Base-by-base conservation (phyloP, 495 filamentous ascomycete species). In the Alectoria sarmentosa region DNA sequence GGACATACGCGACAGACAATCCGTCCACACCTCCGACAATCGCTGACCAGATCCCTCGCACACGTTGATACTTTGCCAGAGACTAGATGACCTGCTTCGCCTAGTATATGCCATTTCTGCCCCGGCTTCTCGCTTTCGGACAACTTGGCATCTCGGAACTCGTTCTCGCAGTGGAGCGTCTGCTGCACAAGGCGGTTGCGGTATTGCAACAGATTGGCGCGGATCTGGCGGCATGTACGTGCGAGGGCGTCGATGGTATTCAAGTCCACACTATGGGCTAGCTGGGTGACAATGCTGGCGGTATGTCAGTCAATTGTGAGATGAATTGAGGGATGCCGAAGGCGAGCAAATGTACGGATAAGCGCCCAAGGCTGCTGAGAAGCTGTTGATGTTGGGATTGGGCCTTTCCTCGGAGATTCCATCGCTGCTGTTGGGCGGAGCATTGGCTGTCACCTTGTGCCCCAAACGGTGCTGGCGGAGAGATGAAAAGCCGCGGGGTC, bases 241-340 rank as follows among this genome's bases (percentile, higher is more conserved):
- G 91, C 89, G 23, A 96, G 82, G 60, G 83, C 84, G 73, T 96
- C 86, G 65, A 96, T 84, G 21, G 89, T 87, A 74, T 92, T 96
- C 21, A 95, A 83, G 73, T 96, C 92, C 67, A 96, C 80, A 67
- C 81, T 79, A 36, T 83, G 82, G 36, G 88, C 86, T 62, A 96
- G 83, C 65, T 86, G 83, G 66, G 83, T 86, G 73, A 89, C 83
- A 67, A 96, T 86, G 65, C 92, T 95, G 77, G 48, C 64, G 23
- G 28, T 21, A 49, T 36, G 30, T 44, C 19, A 48, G 58, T 71
- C 54, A 63, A 69, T 57, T 23, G 57, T 34, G 42, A 46, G 19
- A 21, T 4, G 41, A 4, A 42, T 42, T 17, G 41, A 42, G 8
- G 41, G 41, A 42, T 42, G 17, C 42, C 2, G 21, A 46, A 44